Conservation (phyloP, 169 alveolate genomes). For the Eimeria maxima region DNA sequence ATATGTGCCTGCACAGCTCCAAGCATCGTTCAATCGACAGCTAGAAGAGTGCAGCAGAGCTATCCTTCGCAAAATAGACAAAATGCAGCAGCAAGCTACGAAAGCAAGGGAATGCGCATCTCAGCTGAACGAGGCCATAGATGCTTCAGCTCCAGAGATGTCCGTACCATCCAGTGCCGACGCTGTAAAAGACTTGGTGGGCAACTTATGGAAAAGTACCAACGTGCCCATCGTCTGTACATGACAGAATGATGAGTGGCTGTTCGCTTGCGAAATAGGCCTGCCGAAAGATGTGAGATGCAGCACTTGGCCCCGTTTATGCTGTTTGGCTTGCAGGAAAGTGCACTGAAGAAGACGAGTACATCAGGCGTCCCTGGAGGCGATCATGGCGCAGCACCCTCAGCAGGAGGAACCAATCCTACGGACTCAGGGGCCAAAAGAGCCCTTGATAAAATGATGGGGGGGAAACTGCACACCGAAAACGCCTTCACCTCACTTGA, state of each 20-base stretch:
- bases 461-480: constrained; percentile 75
- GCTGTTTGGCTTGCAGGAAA: neutral
- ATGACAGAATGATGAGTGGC: neutral
- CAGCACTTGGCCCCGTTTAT: neutral
- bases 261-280: neutral
- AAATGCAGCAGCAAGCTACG: constrained; percentile 71
- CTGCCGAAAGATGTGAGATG: neutral
- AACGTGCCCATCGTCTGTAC: neutral
- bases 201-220: neutral
- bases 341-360: constrained; percentile 10
- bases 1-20: constrained; percentile 64
- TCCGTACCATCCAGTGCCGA: constrained; percentile 59
- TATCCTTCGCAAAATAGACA: constrained; percentile 51
- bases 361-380: neutral
- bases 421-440: constrained; percentile 71
- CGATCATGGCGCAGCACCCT: neutral
- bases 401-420: constrained; percentile 18
- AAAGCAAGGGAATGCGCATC: constrained; percentile 71
- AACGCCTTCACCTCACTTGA: constrained; percentile 75
- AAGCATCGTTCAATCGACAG: constrained; percentile 62
- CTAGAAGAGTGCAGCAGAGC: constrained; percentile 61
- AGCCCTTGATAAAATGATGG: constrained; percentile 83
- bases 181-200: constrained; percentile 49
- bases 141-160: constrained; percentile 46
- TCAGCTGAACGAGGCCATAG: constrained; percentile 19